Base-by-base conservation (phyloP, 169 alveolate species). In the Cyclospora cayetanensis region DNA sequence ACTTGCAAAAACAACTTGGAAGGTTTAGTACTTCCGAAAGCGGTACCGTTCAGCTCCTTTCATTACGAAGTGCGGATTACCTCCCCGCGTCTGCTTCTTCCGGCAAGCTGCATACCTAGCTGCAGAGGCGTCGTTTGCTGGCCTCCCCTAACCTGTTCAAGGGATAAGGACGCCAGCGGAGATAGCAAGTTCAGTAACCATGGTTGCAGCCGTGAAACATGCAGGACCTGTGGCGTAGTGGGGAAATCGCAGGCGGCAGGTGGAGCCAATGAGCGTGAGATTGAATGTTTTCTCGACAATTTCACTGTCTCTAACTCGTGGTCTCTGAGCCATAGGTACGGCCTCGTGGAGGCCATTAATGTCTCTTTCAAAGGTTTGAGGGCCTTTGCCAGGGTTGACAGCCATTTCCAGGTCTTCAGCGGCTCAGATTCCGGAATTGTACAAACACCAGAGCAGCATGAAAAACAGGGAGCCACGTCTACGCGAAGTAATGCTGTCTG, bases 11-110 rank as follows among this genome's bases (percentile, higher is more conserved):
- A 46, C 60, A 18, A 29, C 76, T 34, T 80, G 20, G 66, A 52
- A 39, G 76, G 74, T 27, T 74, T 80, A 9, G 9, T 80, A 15
- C 53, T 80, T 29, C 89, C 89, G 1, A 34, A 80, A 52, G 20
- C 72, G 1, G 53, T 80, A 5, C 89, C 89, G 9, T 80, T 80
- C 53, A 50, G 52, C 35, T 70, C n/a, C 41, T 52, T 80, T 25
- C 89, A 52, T 63, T 80, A 80, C 41, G 89, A 80, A 80, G 42
- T 80, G 60, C 89, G 41, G 37, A 50, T 80, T 52, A 20, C 89
- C 0, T 80, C 74, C n/a, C 89, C 89, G 29, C 76, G 89, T 12
- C 37, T 80, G 37, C 53, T 52, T 22, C 63, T 80, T 70, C 89
- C 89, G 15, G 70, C 89, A 0, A 3, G 55, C 37, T 80, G 76